Evolutionary conservation across 1,284 basidiomycete genomes (phyloP).

Genomic region (Coniophora puteana): DNA sequence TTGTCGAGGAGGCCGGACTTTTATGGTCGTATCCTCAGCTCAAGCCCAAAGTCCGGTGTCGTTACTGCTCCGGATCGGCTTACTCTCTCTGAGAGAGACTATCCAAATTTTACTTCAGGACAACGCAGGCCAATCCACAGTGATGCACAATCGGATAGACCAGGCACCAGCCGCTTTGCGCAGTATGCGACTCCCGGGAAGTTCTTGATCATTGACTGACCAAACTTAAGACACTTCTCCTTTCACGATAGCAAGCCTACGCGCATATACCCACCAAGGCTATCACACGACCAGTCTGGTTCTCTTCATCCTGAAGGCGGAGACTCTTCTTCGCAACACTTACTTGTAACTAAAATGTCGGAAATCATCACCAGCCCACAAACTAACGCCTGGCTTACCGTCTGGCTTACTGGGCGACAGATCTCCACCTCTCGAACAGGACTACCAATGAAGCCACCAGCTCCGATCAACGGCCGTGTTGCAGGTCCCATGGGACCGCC

Average conservation of each 20-base stretch:
- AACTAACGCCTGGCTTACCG: too few relatives aligned
- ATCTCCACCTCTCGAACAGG: too few relatives aligned
- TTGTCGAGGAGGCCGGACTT: slow-evolving; percentile 14
- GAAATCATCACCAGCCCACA: too few relatives aligned
- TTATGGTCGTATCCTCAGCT: slow-evolving; percentile 31
- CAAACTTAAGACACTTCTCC: slow-evolving; percentile 50
- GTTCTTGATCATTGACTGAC: slow-evolving; percentile 17
- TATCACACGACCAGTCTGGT: slow-evolving; percentile 32
- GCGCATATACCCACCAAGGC: slow-evolving; percentile 30
- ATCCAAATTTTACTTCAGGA: slow-evolving; percentile 38
- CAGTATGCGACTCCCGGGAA: slow-evolving; percentile 33
- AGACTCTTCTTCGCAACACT: too few relatives aligned
- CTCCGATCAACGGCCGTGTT: too few relatives aligned
- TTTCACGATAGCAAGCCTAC: slow-evolving; percentile 45
- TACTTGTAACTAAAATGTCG: too few relatives aligned
- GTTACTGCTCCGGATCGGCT: slow-evolving; percentile 56
- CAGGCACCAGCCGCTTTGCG: slow-evolving; percentile 44
- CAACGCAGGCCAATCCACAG: slow-evolving; percentile 16
- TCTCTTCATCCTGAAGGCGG: slow-evolving; percentile 24
- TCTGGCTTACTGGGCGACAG: too few relatives aligned
- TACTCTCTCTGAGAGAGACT: slow-evolving; percentile 53
- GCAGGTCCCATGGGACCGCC: slow-evolving; percentile 1
- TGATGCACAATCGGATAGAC: slow-evolving; percentile 27
- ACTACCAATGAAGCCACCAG: too few relatives aligned
- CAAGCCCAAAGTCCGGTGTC: slow-evolving; percentile 51